These are phyloP conservation scores for Chrysochromulina tobinii DNA, from an alignment of 78 protist genomes.

Conservation along the genomic window DNA sequence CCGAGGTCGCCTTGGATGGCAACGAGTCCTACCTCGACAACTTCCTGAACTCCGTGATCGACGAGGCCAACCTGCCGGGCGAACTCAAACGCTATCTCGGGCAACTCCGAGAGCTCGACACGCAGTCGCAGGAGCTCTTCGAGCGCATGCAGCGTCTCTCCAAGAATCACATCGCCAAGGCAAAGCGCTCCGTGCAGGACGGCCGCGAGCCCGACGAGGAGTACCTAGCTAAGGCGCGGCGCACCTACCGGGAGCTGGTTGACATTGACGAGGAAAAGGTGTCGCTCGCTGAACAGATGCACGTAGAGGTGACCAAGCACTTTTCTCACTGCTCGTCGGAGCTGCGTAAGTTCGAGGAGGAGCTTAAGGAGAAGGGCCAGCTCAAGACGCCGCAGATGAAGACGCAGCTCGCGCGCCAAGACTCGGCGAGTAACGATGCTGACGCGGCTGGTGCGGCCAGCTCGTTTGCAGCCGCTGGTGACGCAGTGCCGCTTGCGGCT, in stretches of 20 bases:
- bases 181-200: background rate
- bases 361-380: background rate
- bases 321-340: background rate
- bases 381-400: background rate
- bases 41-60: background rate
- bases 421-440: too few relatives aligned
- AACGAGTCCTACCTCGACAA: background rate
- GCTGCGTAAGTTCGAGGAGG: background rate
- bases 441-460: too few relatives aligned
- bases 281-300: background rate
- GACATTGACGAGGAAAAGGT: background rate
- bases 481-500: too few relatives aligned
- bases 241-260: background rate
- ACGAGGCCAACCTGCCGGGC: background rate
- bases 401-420: too few relatives aligned
- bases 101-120: background rate
- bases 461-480: too few relatives aligned
- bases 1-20: too few relatives aligned
- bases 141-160: background rate
- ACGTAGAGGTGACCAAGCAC: background rate
- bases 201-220: background rate
- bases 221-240: background rate
- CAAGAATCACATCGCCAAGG: background rate
- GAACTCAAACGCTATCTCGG: background rate
- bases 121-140: background rate